phyloP scores from a whole-genome alignment of 306 rosid genomes.

The Quercus robur region DNA sequence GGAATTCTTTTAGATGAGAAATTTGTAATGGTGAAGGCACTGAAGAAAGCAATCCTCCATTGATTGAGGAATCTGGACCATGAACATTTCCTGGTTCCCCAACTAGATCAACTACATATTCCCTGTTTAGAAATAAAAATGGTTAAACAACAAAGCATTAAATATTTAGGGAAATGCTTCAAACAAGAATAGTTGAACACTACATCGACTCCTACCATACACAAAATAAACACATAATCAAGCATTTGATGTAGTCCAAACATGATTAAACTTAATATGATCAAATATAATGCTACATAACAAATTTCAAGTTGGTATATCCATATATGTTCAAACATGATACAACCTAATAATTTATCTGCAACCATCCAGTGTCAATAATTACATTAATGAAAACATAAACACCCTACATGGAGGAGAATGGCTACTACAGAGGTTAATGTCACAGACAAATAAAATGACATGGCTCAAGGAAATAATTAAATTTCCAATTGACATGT shows the following conservation, averaged over 20 bases:
- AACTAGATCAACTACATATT: slow-evolving; percentile 92
- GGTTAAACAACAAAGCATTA: not conserved
- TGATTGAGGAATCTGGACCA: slow-evolving; percentile 88
- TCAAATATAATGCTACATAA: not conserved
- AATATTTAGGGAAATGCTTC: not conserved
- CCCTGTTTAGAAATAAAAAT: slow-evolving; percentile 49
- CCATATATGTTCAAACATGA: not conserved
- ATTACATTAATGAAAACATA: not conserved
- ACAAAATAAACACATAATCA: not conserved
- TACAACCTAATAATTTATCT: not conserved
- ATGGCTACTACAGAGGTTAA: not conserved
- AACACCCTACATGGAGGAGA: not conserved
- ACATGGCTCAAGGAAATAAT: not conserved
- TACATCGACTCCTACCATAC: not conserved
- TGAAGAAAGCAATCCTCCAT: slow-evolving; percentile 78
- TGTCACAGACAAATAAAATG: not conserved
- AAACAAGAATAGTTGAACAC: not conserved
- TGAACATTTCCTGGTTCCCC: slow-evolving; percentile 95
- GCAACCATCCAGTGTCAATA: too few species aligned
- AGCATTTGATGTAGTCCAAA: not conserved
- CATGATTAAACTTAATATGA: not conserved
- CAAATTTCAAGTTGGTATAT: not conserved
- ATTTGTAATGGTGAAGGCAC: slow-evolving; percentile 79
- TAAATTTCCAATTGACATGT: not conserved
- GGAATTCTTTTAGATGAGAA: slow-evolving; percentile 77